Conservation (phyloP, 352 stramenopile species). For the Phytophthora uliginosa region DNA sequence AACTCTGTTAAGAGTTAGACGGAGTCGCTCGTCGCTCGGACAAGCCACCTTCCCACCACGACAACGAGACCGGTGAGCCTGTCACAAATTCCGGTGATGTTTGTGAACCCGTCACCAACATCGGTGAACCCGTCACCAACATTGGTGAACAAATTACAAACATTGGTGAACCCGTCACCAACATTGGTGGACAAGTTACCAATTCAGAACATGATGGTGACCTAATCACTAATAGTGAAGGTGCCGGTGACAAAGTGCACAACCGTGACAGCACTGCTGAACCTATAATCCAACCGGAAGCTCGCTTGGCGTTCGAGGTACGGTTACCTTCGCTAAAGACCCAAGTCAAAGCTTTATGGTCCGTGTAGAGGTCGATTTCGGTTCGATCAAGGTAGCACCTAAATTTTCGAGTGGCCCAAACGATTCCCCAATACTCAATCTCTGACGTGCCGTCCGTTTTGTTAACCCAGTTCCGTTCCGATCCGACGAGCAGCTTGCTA, state of each 20-base stretch:
- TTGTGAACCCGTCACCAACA: too few relatives aligned
- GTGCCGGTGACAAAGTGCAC: too few relatives aligned
- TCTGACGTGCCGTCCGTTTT: background rate
- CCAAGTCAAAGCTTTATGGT: background rate
- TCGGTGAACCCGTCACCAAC: too few relatives aligned
- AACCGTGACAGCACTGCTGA: background rate
- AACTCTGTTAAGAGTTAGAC: too few relatives aligned
- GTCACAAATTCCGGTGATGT: too few relatives aligned
- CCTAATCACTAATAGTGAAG: too few relatives aligned
- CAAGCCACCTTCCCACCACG: background rate
- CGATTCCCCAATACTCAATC: slow-evolving; percentile 10
- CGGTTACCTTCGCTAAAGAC: background rate
- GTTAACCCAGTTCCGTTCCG: background rate
- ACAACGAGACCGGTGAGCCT: background rate
- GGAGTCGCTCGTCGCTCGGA: background rate
- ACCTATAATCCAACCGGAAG: background rate
- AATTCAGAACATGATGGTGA: too few relatives aligned
- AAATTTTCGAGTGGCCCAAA: background rate
- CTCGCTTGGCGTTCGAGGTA: background rate
- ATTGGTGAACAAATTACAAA: too few relatives aligned
- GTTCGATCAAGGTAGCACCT: background rate
- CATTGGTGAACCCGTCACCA: too few relatives aligned
- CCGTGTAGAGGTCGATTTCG: background rate
- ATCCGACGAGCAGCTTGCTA: slow-evolving; percentile 1
- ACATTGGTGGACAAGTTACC: too few relatives aligned